Conservation (phyloP, 345 rosid species). For the Camelina neglecta region DNA sequence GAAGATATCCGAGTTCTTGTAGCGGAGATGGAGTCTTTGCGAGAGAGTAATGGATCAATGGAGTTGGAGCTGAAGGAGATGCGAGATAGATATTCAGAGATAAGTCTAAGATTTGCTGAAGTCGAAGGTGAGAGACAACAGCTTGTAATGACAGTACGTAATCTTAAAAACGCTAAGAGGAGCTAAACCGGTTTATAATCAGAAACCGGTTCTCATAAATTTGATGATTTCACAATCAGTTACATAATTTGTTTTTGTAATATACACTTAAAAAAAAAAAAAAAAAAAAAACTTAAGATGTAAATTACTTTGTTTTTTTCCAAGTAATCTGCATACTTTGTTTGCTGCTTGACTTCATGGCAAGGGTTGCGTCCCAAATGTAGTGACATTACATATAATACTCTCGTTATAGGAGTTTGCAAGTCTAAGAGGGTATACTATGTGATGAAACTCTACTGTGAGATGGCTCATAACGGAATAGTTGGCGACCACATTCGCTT, state of each 20-base stretch:
- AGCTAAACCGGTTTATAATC: slow-evolving; percentile 38
- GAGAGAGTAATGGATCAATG: slow-evolving; percentile 66
- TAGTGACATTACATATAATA: too few relatives aligned
- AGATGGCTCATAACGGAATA: too few relatives aligned
- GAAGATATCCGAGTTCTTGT: slow-evolving; percentile 40
- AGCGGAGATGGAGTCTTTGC: slow-evolving; percentile 53
- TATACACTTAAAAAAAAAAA: neutral
- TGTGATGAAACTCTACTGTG: too few relatives aligned
- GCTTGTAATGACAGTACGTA: slow-evolving; percentile 86
- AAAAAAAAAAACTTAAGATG: neutral
- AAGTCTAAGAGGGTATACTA: too few relatives aligned
- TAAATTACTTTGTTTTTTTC: slow-evolving; percentile 17
- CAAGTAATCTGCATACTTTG: neutral
- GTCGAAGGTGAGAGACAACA: slow-evolving; percentile 98
- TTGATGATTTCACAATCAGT: neutral
- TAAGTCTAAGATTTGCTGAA: slow-evolving; percentile 93
- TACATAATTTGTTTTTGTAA: neutral
- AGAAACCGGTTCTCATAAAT: slow-evolving; percentile 25
- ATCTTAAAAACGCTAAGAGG: slow-evolving; percentile 68
- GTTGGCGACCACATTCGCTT: too few relatives aligned
- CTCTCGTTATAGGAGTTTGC: too few relatives aligned
- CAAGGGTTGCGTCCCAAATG: too few relatives aligned
- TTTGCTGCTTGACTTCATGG: too few relatives aligned
- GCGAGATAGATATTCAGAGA: slow-evolving; percentile 87
- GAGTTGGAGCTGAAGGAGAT: slow-evolving; percentile 84